phyloP scores from a whole-genome alignment of 139 green algal species.

The Pycnococcus provasolii region DNA sequence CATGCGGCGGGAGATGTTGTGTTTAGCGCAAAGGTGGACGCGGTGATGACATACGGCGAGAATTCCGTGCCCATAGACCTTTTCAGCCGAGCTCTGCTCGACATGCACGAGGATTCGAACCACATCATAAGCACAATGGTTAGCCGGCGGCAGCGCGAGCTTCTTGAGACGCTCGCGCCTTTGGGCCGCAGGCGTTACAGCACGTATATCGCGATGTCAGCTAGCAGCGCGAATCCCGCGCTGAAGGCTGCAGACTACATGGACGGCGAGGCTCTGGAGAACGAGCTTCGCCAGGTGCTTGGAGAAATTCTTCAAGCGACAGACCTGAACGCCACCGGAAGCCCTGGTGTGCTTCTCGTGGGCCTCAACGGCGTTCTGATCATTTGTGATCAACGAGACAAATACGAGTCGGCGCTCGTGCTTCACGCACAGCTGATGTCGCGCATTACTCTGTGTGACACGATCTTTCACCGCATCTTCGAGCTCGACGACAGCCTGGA shows the following conservation, averaged over 20 bases:
- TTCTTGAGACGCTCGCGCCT: not conserved
- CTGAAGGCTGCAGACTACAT: not conserved
- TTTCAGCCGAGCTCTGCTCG: not conserved
- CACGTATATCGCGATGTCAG: not conserved
- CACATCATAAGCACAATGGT: not conserved
- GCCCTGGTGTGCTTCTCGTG: too few species aligned
- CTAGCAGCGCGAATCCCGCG: not conserved
- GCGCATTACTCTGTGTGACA: too few species aligned
- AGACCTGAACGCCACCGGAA: not conserved
- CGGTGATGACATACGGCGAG: constrained; percentile 3
- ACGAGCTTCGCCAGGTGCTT: not conserved
- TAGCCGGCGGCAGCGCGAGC: not conserved
- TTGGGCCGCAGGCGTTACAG: not conserved
- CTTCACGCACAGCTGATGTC: too few species aligned
- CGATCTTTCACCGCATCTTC: too few species aligned
- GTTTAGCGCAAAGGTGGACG: constrained; percentile 13
- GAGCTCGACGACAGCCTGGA: too few species aligned
- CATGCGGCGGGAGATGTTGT: constrained; percentile 9
- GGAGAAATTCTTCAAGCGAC: not conserved
- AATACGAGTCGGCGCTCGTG: too few species aligned
- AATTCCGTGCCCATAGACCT: not conserved
- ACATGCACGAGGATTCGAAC: constrained; percentile 2
- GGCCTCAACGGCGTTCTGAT: too few species aligned
- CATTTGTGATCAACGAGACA: too few species aligned
- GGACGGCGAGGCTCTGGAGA: constrained; percentile 5